Base-by-base conservation (phyloP, 192 early-diverging fungal genomes). In the Linnemannia exigua region DNA sequence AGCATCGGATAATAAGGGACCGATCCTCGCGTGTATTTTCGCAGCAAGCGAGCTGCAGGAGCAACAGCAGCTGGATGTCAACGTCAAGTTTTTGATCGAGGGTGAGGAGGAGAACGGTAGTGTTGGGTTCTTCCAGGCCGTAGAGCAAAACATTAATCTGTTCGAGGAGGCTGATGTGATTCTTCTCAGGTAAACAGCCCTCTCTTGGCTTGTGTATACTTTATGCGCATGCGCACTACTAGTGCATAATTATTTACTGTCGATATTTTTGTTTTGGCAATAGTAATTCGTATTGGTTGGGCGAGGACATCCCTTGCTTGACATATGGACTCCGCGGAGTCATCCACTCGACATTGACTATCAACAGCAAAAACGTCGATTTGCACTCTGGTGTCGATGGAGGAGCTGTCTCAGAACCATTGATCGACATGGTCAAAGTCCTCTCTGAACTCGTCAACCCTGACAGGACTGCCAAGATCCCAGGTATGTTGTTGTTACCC, bases 1-100 rank as follows among this genome's bases (percentile, higher is more conserved):
- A 70, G 95, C 92, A 8, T 93, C 92, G n/a, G 95, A 96, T 77
- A 94, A 96, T 81, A 96, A 96, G 88, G 95, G 95, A 44, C 95
- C 95, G 0, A 91, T 96, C 25, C 83, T 96, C 51, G 91, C 95
- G 7, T 90, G 89, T 31, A 92, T 95, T 31, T 95, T 94, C 89
- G 95, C 95, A 4, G 93, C 92, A 1, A 89, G 91, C 41, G 95
- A 95, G 70, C 82, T 96, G 67, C 87, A 90, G 15, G 90, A 91
- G 46, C 88, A 92, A n/a, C 88, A 91, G 2, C 58, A 79, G 1
- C 76, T 96, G 63, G 88, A 90, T 63, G 86, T 92, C 20, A 91
- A 94, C 44, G 94, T 96, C 11, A 92, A 92, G 48, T 95, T 96
- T 75, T 89, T 94, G 85, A 93, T 96, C 41, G 95, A 96, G 80